Evolutionary conservation across 805 yeast species (phyloP).

Genomic region (Metschnikowia colocasiae): DNA sequence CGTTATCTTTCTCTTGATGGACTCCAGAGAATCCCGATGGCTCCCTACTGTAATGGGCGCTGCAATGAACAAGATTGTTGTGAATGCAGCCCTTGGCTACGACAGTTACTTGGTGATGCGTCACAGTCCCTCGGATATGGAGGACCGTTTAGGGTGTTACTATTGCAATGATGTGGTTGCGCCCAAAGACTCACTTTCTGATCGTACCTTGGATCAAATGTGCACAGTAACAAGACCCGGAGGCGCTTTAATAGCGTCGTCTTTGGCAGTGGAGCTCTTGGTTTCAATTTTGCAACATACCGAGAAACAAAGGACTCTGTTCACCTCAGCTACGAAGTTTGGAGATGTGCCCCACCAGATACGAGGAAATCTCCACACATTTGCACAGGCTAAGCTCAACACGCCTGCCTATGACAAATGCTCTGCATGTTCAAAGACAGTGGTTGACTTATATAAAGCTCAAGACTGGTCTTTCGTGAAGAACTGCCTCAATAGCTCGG

Average conservation of each 20-base stretch:
- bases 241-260: constrained; percentile 81
- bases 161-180: constrained; percentile 96
- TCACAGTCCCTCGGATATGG: constrained; percentile 44
- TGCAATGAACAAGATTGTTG: constrained; percentile 64
- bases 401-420: constrained; percentile 77
- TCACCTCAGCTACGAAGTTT: constrained; percentile 34
- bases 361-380: constrained; percentile 75
- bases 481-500: constrained; percentile 61
- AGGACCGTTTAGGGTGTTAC: constrained; percentile 77
- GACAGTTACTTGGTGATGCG: constrained; percentile 92
- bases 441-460: constrained; percentile 47
- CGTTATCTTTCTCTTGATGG: constrained; percentile 77
- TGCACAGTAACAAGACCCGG: constrained; percentile 99
- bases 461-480: constrained; percentile 81
- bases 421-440: constrained; percentile 75
- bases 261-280: constrained; percentile 79
- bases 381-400: constrained; percentile 57
- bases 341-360: constrained; percentile 88
- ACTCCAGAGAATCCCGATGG: constrained; percentile 96
- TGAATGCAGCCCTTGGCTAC: constrained; percentile 93
- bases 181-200: constrained; percentile 82
- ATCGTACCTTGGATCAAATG: constrained; percentile 93
- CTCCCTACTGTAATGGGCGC: constrained; percentile 84
- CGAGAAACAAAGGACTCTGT: constrained; percentile 43
- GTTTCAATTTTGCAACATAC: constrained; percentile 73